Percentiles rank a stretch among this genome's conserved stretches.
Evolutionary conservation across 495 filamentous ascomycete species (phyloP).

Genomic region (Tuber melanosporum): DNA sequence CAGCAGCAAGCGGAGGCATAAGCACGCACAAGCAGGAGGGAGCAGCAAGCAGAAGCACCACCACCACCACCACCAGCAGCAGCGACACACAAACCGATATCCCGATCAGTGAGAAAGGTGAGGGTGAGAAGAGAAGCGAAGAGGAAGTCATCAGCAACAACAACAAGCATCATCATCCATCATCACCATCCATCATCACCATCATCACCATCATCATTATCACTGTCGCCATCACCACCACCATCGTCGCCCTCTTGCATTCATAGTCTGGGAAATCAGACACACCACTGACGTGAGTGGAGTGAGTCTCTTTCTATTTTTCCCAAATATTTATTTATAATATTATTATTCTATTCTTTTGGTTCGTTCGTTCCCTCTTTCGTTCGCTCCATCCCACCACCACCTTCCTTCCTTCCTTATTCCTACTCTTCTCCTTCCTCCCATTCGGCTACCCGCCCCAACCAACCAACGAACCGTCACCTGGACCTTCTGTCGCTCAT

Average conservation of each 20-base stretch:
- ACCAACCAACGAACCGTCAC: constrained; percentile 32
- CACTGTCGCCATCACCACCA: neutral
- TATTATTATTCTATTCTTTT: neutral
- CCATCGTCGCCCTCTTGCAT: neutral
- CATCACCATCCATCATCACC: neutral
- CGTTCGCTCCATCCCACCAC: neutral
- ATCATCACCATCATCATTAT: neutral
- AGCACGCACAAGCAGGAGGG: constrained; percentile 4
- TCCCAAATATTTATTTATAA: neutral
- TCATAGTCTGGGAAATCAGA: neutral
- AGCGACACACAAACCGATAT: neutral
- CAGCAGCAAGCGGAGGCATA: neutral
- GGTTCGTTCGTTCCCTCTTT: neutral
- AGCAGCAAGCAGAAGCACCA: neutral
- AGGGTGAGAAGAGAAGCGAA: neutral
- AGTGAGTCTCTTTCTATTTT: neutral
- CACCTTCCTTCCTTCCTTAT: neutral
- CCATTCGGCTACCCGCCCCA: constrained; percentile 31
- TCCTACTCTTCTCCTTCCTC: constrained; percentile 1
- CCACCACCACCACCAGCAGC: neutral
- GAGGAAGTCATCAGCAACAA: neutral
- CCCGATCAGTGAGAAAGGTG: neutral
- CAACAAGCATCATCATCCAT: neutral
- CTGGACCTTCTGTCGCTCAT: constrained; percentile 34
- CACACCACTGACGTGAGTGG: neutral